Evolutionary conservation across 257 asterid species (phyloP), one percentile per base, ranked within the genome.

Genomic region (Petrea volubilis): DNA sequence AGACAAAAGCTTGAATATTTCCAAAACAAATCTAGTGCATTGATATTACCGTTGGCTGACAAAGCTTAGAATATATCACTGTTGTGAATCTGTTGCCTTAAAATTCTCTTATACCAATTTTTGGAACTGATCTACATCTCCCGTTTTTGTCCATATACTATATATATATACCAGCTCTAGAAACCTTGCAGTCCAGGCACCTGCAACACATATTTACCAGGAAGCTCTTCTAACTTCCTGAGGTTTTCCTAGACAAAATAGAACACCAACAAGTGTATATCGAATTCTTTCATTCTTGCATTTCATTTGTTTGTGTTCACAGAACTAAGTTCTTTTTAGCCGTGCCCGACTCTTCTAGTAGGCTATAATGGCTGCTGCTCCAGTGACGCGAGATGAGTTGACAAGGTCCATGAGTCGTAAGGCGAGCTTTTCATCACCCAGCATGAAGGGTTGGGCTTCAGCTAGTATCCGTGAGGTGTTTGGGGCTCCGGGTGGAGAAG

Each of bases 21-120:
- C 64, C 41, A 4, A 21, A 44, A 12, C n/a, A n/a, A n/a, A n/a
- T n/a, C n/a, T n/a, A n/a, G n/a, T n/a, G 58, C 72, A 55, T 80
- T 55, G 78, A 27, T 67, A 61, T 55, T 67, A 75, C 68, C 74
- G 75, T 65, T 57, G 66, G 69, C 52, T 66, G 87, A 79, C 84
- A 79, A 76, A 73, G 55, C 24, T 27, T 18, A 57, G 87, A 61
- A 82, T 73, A 60, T 25, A 33, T 70, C 11, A 17, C 14, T 17
- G 18, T 68, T 21, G 59, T 25, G 65, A n/a, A 21, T 13, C n/a
- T 43, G 46, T 47, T 8, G 11, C 53, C 57, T 63, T 29, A 64
- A 59, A 60, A 64, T 56, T 33, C 51, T 44, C 73, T 69, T 47
- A 73, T 82, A 76, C 84, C 71, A 33, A 13, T 51, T 73, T 69